Percentiles rank a stretch among this genome's conserved stretches.
These are phyloP conservation scores for Xylaria sp. DNA, from an alignment of 2,329 filamentous ascomycete species.

Conservation along the genomic window DNA sequence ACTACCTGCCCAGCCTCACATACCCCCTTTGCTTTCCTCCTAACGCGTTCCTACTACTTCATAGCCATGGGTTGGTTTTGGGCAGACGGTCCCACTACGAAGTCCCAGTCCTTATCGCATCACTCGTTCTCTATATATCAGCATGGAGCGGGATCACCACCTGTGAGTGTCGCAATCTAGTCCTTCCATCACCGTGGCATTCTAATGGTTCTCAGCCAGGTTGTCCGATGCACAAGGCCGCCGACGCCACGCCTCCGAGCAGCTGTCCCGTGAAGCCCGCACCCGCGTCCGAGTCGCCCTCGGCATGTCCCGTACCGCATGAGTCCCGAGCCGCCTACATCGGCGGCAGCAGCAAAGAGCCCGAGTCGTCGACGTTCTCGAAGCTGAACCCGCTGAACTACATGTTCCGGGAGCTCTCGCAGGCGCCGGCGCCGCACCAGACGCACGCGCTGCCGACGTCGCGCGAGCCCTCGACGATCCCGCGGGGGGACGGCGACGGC, in stretches of 20 bases:
- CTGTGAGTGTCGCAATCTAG: constrained; percentile 39
- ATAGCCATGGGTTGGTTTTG: constrained; percentile 65
- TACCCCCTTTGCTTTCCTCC: constrained; percentile 1
- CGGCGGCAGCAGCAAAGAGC: constrained; percentile 26
- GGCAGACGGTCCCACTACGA: constrained; percentile 52
- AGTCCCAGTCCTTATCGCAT: constrained; percentile 29
- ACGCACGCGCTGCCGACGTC: constrained; percentile 73
- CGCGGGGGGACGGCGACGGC: constrained; percentile 74
- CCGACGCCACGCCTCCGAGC: constrained; percentile 47
- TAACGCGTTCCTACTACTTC: not conserved
- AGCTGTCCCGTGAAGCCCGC: constrained; percentile 37
- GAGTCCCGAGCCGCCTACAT: constrained; percentile 29
- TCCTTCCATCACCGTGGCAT: not conserved
- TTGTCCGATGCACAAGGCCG: constrained; percentile 62
- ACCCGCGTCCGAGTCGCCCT: constrained; percentile 35
- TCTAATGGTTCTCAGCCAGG: constrained; percentile 44
- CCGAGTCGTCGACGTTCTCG: constrained; percentile 50
- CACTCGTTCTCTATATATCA: constrained; percentile 22
- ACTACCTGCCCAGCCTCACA: not conserved
- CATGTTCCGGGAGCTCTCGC: constrained; percentile 88
- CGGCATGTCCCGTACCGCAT: constrained; percentile 53
- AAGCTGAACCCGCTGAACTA: constrained; percentile 79
- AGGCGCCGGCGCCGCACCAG: constrained; percentile 75
- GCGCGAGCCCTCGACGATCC: constrained; percentile 86
- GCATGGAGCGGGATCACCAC: constrained; percentile 40